A percentile compares a stretch with the other conserved stretches of the same genome.
phyloP scores from a whole-genome alignment of 1,139 yeast genomes.

The Debaryomyces subglobosus region DNA sequence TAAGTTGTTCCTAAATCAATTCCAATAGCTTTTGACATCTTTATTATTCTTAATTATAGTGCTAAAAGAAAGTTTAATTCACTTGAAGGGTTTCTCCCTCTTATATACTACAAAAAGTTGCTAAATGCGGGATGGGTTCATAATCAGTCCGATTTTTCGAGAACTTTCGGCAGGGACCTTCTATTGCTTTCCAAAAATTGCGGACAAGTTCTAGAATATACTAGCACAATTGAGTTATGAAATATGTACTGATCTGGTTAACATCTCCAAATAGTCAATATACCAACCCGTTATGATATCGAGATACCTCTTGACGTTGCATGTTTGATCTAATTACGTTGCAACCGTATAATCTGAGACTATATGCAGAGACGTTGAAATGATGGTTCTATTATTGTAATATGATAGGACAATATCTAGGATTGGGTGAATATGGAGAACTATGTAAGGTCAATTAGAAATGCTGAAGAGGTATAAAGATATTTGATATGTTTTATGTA shows the following conservation, averaged over 20 bases:
- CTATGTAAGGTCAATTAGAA: no score
- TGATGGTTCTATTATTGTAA: neutral
- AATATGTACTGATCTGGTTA: neutral
- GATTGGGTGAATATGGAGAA: neutral
- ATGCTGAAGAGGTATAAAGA: no score
- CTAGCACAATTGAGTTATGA: neutral
- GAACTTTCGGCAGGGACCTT: conserved; percentile 9
- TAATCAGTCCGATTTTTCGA: conserved; percentile 8
- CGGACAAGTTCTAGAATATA: neutral
- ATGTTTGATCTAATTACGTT: neutral
- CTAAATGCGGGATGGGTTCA: conserved; percentile 10
- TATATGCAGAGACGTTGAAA: neutral
- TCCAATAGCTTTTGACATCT: conserved; percentile 72
- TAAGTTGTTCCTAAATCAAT: conserved; percentile 83
- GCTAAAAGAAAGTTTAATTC: neutral
- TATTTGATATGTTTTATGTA: no score
- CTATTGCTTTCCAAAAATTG: conserved; percentile 4
- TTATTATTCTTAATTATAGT: neutral
- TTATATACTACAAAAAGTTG: conserved; percentile 9
- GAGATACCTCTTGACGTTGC: neutral
- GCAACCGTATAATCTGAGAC: neutral
- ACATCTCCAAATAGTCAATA: neutral
- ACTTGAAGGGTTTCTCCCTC: neutral
- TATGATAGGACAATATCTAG: neutral
- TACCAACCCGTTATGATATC: neutral